Base-by-base conservation (phyloP, 2,329 filamentous ascomycete genomes). In the Drechmeria coniospora region DNA sequence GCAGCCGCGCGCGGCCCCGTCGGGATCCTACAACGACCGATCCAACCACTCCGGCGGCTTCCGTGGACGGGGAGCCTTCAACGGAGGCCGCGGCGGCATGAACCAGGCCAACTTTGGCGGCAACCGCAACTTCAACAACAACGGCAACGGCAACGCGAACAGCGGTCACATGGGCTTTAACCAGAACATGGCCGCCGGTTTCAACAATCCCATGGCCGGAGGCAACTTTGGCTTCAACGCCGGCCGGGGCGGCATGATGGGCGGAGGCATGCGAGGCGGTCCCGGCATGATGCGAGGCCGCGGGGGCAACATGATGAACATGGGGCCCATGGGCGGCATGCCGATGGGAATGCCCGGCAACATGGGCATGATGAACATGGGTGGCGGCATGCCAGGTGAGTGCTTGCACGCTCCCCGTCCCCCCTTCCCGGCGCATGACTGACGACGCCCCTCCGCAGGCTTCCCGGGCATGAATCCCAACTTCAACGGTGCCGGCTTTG, bases 401-500 rank as follows among this genome's bases (percentile, higher is more conserved):
- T 9, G 16, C 3, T 12, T n/a, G 6, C 14, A 8, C 11, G 10
- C 18, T 23, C 16, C 21, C 15, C 14, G 12, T 18, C 22, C 16
- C 21, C 15, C 14, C 13, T 18, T 11, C 19, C 9, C 23, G 19
- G 25, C 2, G 11, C 15, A 3, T 7, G 10, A 14, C 8, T 8
- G 23, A 45, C 53, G 31, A 53, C 35, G 8, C 5, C 8, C 19
- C 9, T 11, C 20, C 22, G 4, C 39, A 64, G 74, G 68, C 23
- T 83, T 83, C 51, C 71, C 74, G 54, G 70, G 64, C 34, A 74
- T 76, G 57, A 70, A 70, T 44, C 64, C 67, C 30, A 70, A 74
- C 43, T 87, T 84, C 54, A 26, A 15, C 23, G 80, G 78, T 45
- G 70, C 75, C 21, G 71, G 64, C 32, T 84, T 83, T 8, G 46